Conservation (phyloP, 1,284 basidiomycete genomes). For the Boletus semigastroideus region DNA sequence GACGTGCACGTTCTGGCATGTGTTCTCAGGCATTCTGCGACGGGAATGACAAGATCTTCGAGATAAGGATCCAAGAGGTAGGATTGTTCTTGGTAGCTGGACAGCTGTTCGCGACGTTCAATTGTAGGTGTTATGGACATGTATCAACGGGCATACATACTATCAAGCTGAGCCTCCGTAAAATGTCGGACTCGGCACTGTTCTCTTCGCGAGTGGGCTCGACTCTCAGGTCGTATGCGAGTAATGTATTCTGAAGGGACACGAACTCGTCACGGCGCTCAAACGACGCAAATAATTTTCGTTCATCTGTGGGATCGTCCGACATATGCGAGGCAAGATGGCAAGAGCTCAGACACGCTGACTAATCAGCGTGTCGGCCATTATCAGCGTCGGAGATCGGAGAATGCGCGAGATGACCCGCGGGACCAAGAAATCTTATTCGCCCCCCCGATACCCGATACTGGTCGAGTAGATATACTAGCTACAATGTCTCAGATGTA, state of each 20-base stretch:
- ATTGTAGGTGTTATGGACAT: constrained; percentile 2
- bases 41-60: constrained; percentile 79
- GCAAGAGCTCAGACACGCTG: no score
- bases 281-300: constrained; percentile 53
- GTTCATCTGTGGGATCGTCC: constrained; percentile 41
- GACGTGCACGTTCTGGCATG: constrained; percentile 52
- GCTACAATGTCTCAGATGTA: no score
- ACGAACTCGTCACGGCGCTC: constrained; percentile 62
- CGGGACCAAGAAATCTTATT: no score
- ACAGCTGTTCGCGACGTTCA: constrained; percentile 53
- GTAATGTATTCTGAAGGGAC: constrained; percentile 49
- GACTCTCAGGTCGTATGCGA: constrained; percentile 48
- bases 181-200: constrained; percentile 40
- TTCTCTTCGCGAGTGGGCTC: constrained; percentile 51
- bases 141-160: constrained; percentile 24
- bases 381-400: no score
- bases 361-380: no score
- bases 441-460: no score
- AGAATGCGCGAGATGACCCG: no score
- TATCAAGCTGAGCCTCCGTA: constrained; percentile 40
- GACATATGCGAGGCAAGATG: constrained; percentile 22
- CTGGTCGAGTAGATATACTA: no score
- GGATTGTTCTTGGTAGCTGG: constrained; percentile 90
- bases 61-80: constrained; percentile 96
- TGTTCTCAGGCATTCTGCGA: constrained; percentile 64